Conservation (phyloP, 2,329 filamentous ascomycete genomes). For the Metarhizium rileyi region DNA sequence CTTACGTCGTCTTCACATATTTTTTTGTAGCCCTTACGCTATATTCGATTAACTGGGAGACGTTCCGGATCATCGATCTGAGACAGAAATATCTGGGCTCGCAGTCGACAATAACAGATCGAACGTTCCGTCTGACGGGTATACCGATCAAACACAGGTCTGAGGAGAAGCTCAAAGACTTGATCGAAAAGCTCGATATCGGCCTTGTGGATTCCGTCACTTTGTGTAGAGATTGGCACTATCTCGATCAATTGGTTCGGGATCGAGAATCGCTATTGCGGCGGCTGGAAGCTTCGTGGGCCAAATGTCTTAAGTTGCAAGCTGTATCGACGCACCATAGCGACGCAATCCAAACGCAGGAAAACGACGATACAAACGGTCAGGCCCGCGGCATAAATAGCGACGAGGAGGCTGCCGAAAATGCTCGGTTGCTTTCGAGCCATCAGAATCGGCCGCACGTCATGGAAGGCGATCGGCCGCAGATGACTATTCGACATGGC, state of each 20-base stretch:
- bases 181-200: slow-evolving; percentile 80
- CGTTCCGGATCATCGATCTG: slow-evolving; percentile 72
- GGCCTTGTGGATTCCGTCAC: slow-evolving; percentile 84
- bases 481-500: slow-evolving; percentile 68
- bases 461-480: slow-evolving; percentile 47
- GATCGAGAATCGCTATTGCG: slow-evolving; percentile 56
- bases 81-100: slow-evolving; percentile 87
- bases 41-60: slow-evolving; percentile 76
- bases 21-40: slow-evolving; percentile 76
- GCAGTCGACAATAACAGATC: slow-evolving; percentile 91
- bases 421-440: slow-evolving; percentile 48
- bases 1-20: slow-evolving; percentile 91
- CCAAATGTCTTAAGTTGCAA: slow-evolving; percentile 42
- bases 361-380: slow-evolving; percentile 13
- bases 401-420: slow-evolving; percentile 42
- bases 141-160: slow-evolving; percentile 72
- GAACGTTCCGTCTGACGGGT: slow-evolving; percentile 83
- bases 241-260: slow-evolving; percentile 65
- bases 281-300: slow-evolving; percentile 76
- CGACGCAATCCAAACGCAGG: slow-evolving; percentile 6
- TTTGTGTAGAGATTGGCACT: slow-evolving; percentile 77
- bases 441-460: slow-evolving; percentile 21
- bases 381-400: slow-evolving; percentile 20
- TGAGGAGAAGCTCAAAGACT: slow-evolving; percentile 73
- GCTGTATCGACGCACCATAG: slow-evolving; percentile 10